Evolutionary conservation across 768 basidiomycete species (phyloP).

Genomic region (Mycena maculata): DNA sequence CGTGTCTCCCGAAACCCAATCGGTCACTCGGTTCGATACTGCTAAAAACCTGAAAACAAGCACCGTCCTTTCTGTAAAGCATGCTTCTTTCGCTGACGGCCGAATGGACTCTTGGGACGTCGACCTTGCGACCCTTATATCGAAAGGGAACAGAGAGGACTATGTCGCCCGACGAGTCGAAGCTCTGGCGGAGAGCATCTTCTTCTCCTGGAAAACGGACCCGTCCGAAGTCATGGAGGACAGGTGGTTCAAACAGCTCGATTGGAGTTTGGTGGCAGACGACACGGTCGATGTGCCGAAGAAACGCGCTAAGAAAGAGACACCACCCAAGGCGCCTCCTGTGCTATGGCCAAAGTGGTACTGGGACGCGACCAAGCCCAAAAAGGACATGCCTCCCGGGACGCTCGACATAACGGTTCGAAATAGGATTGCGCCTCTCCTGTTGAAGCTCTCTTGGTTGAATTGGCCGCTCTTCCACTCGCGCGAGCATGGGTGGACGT

Average conservation of each 20-base stretch:
- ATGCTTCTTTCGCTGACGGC: conserved; percentile 60
- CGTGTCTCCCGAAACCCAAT: conserved; percentile 43
- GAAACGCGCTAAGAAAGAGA: conserved; percentile 46
- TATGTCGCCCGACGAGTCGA: conserved; percentile 51
- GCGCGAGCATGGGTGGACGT: conserved; percentile 91
- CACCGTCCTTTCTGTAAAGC: conserved; percentile 57
- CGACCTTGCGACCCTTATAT: conserved; percentile 61
- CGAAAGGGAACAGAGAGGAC: conserved; percentile 52
- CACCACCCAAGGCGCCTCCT: conserved; percentile 55
- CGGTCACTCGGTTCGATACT: conserved; percentile 55
- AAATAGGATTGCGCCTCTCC: conserved; percentile 83
- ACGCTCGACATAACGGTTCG: conserved; percentile 88
- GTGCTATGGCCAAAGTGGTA: conserved; percentile 97
- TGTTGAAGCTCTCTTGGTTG: conserved; percentile 89
- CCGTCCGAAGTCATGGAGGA: conserved; percentile 48
- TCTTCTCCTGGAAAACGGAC: conserved; percentile 37
- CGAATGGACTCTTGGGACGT: conserved; percentile 53
- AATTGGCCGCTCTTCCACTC: conserved; percentile 88
- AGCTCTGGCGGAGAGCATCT: conserved; percentile 52
- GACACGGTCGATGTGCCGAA: conserved; percentile 17
- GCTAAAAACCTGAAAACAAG: conserved; percentile 55
- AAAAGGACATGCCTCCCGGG: conserved; percentile 72
- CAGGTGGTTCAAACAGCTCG: conserved; percentile 72
- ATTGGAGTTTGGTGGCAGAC: conserved; percentile 64
- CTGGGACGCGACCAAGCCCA: conserved; percentile 86